Evolutionary conservation across 2,329 filamentous ascomycete species (phyloP).

Genomic region (Aureobasidium sp.): DNA sequence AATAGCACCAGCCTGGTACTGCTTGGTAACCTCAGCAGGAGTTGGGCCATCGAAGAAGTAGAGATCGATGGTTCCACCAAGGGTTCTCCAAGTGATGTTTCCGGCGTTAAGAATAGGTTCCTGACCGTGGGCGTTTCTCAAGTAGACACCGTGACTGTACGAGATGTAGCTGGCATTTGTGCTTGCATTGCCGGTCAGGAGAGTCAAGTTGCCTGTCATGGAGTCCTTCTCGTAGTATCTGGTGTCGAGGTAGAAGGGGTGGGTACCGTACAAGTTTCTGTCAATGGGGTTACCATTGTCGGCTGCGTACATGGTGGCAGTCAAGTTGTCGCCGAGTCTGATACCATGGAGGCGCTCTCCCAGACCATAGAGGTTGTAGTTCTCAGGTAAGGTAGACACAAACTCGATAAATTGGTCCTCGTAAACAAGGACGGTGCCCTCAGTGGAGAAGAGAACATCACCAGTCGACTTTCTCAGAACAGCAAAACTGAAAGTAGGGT

Average conservation of each 20-base stretch:
- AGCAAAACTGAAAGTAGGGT: constrained; percentile 49
- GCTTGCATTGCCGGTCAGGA: constrained; percentile 46
- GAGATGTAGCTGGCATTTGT: constrained; percentile 50
- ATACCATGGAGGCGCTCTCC: constrained; percentile 66
- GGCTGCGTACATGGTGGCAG: constrained; percentile 58
- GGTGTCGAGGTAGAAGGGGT: constrained; percentile 74
- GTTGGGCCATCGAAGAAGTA: constrained; percentile 71
- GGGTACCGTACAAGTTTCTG: constrained; percentile 63
- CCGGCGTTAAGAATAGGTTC: constrained; percentile 58
- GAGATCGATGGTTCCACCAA: constrained; percentile 70
- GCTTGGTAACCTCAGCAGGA: constrained; percentile 57
- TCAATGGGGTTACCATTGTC: constrained; percentile 57
- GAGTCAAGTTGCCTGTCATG: constrained; percentile 40
- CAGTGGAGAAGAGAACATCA: constrained; percentile 61
- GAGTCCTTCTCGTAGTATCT: constrained; percentile 57
- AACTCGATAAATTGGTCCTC: constrained; percentile 76
- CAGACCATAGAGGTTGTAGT: constrained; percentile 69
- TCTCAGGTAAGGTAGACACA: constrained; percentile 53
- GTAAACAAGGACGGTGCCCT: constrained; percentile 57
- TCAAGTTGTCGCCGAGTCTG: constrained; percentile 64
- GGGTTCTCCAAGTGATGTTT: constrained; percentile 62
- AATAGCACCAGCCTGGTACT: constrained; percentile 58
- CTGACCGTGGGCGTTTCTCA: constrained; percentile 68
- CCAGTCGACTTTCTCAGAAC: constrained; percentile 50
- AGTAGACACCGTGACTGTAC: constrained; percentile 67